A percentile compares a stretch with the other conserved stretches of the same genome.
These are phyloP conservation scores for Puccinellia tenuiflora DNA, from an alignment of 176 grass and related monocot species.

Conservation along the genomic window DNA sequence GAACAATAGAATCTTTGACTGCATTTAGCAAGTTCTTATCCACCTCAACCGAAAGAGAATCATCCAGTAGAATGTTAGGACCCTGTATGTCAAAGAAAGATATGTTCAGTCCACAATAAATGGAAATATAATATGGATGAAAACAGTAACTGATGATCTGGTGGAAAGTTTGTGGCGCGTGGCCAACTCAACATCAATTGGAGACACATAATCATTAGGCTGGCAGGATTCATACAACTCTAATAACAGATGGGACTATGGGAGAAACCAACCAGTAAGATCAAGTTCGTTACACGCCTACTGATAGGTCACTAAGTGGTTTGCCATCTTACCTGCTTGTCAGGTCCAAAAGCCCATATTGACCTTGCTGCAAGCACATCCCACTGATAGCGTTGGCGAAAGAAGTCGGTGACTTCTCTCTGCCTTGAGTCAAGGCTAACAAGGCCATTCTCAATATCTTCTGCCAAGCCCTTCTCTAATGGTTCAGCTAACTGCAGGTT, in stretches of 20 bases:
- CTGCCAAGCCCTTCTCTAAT: slow-evolving; percentile 87
- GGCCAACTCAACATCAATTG: not conserved
- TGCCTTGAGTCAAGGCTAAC: slow-evolving; percentile 92
- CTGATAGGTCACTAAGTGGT: not conserved
- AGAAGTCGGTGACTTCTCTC: slow-evolving; percentile 96
- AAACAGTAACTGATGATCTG: slow-evolving; percentile 18
- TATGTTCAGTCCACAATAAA: not conserved
- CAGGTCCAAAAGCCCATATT: slow-evolving; percentile 94
- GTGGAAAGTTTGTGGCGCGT: not conserved
- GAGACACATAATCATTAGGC: not conserved
- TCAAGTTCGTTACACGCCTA: not conserved
- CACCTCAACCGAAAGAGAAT: slow-evolving; percentile 91
- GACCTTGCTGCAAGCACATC: slow-evolving; percentile 95
- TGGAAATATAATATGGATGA: not conserved
- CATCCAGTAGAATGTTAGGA: slow-evolving; percentile 93
- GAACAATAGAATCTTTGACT: slow-evolving; percentile 95
- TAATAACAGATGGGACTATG: slow-evolving; percentile 1
- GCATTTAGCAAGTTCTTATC: slow-evolving; percentile 89
- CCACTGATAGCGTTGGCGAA: slow-evolving; percentile 95
- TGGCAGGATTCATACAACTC: not conserved
- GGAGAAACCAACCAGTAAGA: not conserved
- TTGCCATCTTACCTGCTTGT: slow-evolving; percentile 64
- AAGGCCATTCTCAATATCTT: slow-evolving; percentile 95
- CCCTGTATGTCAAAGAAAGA: slow-evolving; percentile 43
- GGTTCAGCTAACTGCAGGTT: slow-evolving; percentile 79